Conservation (phyloP, 768 basidiomycete genomes). For the Tricholoma matsutake region DNA sequence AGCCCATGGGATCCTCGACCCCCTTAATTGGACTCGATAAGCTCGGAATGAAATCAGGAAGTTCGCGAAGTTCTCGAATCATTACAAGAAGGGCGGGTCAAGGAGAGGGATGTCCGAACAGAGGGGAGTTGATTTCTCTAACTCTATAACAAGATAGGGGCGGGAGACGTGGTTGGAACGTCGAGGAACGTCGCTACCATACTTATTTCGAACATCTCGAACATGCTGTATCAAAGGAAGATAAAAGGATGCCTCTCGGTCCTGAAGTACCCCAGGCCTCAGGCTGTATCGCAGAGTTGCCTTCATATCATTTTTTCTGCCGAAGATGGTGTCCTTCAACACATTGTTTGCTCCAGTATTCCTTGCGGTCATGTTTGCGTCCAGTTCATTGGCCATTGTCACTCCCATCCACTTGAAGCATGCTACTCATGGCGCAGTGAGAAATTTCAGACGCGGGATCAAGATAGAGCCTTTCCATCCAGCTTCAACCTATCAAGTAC, state of each 20-base stretch:
- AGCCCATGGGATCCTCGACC: too few species aligned
- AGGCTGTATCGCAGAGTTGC: not conserved
- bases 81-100: too few species aligned
- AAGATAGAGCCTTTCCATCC: slow-evolving; percentile 36
- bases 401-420: slow-evolving; percentile 27
- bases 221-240: too few species aligned
- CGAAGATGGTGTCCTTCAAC: slow-evolving; percentile 24
- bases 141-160: too few species aligned
- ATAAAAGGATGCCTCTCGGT: not conserved
- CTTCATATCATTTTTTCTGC: not conserved
- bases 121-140: too few species aligned
- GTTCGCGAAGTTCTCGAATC: too few species aligned
- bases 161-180: too few species aligned
- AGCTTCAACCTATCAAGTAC: slow-evolving; percentile 32
- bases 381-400: slow-evolving; percentile 23
- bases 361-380: slow-evolving; percentile 27
- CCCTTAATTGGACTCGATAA: too few species aligned
- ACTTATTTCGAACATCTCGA: too few species aligned
- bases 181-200: too few species aligned
- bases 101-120: too few species aligned
- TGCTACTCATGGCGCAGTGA: slow-evolving; percentile 27
- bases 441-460: slow-evolving; percentile 26
- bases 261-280: not conserved
- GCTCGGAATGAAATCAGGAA: too few species aligned
- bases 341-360: slow-evolving; percentile 29